Conservation (phyloP, 345 rosid species). For the Populus euphratica region DNA sequence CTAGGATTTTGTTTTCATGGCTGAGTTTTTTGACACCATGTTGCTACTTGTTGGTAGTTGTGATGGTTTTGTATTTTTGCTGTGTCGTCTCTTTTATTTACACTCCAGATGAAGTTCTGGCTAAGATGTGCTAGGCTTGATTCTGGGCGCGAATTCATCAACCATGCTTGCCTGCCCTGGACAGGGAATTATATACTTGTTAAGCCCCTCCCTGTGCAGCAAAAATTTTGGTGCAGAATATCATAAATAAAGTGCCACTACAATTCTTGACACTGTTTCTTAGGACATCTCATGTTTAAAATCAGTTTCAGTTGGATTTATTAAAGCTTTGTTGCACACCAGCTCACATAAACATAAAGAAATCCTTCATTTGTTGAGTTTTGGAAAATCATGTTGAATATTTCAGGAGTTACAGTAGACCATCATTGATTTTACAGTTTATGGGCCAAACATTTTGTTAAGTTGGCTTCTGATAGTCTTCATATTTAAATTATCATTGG, state of each 20-base stretch:
- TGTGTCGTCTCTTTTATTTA: background rate
- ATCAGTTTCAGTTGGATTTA: background rate
- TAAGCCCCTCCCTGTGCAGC: background rate
- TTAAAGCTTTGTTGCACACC: background rate
- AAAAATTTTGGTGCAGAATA: background rate
- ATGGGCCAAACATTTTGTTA: background rate
- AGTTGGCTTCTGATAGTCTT: background rate
- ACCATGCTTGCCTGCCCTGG: background rate
- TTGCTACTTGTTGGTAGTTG: background rate
- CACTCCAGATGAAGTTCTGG: background rate
- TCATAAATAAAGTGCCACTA: background rate
- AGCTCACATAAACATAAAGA: background rate
- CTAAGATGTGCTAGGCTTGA: background rate
- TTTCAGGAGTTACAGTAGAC: background rate
- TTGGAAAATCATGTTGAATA: background rate
- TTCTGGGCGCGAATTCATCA: background rate
- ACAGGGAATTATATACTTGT: background rate
- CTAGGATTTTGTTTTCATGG: background rate
- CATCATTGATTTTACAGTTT: background rate
- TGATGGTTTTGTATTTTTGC: background rate
- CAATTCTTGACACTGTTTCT: background rate
- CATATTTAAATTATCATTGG: background rate
- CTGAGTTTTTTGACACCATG: background rate
- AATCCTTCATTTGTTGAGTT: background rate
- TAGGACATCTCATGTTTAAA: background rate